Conservation (phyloP, 495 filamentous ascomycete species). For the Neurospora sp. region DNA sequence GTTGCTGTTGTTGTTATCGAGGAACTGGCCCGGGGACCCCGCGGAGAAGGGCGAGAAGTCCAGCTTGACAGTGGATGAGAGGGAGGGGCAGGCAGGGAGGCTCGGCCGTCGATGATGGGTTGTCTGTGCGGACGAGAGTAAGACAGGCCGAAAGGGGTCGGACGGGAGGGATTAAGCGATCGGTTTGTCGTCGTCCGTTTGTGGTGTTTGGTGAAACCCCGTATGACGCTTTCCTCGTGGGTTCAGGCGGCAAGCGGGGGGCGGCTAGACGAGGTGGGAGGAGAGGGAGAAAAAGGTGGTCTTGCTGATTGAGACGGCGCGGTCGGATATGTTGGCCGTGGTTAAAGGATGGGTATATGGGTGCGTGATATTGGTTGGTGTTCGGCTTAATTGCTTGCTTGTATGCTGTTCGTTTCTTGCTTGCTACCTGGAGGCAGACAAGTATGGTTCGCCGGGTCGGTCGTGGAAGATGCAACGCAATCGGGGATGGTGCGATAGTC, state of each 20-base stretch:
- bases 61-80: constrained; percentile 23
- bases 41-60: constrained; percentile 38
- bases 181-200: neutral
- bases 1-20: constrained; percentile 39
- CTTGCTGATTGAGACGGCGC: neutral
- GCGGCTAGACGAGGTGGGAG: neutral
- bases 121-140: neutral
- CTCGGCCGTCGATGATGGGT: neutral
- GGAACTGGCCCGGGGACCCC: constrained; percentile 40
- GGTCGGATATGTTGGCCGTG: neutral
- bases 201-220: neutral
- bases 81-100: neutral
- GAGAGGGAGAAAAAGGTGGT: neutral
- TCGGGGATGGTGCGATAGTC: neutral
- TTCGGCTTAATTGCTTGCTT: neutral
- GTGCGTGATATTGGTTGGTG: neutral
- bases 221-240: neutral
- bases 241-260: neutral
- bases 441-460: neutral
- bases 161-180: neutral
- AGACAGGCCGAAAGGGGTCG: neutral
- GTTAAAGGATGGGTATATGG: neutral
- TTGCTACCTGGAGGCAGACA: neutral
- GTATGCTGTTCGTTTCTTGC: neutral
- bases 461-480: neutral